These are phyloP conservation scores for Ceratocystis harringtonii DNA, from an alignment of 2,329 filamentous ascomycete genomes.

Conservation along the genomic window DNA sequence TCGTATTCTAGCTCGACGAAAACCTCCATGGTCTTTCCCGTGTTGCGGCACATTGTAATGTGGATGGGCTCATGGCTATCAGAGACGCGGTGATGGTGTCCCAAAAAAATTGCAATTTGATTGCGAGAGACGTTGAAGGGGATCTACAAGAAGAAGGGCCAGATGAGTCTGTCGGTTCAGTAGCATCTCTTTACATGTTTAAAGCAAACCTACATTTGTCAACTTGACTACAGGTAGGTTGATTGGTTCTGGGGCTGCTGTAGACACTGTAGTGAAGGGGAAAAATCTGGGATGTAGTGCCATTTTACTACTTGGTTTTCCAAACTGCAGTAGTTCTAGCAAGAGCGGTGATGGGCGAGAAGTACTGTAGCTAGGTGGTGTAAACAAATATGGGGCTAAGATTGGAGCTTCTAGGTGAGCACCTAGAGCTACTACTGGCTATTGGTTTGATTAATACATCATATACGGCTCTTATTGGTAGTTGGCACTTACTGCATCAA, in stretches of 20 bases:
- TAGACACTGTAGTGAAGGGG: slow-evolving; percentile 32
- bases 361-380: neutral
- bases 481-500: neutral
- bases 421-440: neutral
- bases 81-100: slow-evolving; percentile 40
- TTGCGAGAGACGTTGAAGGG: slow-evolving; percentile 38
- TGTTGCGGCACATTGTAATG: slow-evolving; percentile 49
- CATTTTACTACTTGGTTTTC: slow-evolving; percentile 24
- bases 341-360: slow-evolving; percentile 4
- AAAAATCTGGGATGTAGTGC: slow-evolving; percentile 30
- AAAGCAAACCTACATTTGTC: slow-evolving; percentile 30
- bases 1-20: slow-evolving; percentile 43
- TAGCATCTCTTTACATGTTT: too few species aligned
- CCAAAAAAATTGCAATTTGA: slow-evolving; percentile 44
- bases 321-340: slow-evolving; percentile 15
- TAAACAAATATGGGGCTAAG: neutral
- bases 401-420: neutral
- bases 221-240: slow-evolving; percentile 35
- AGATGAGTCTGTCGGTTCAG: slow-evolving; percentile 11
- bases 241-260: slow-evolving; percentile 21
- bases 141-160: slow-evolving; percentile 29
- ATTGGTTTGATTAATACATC: neutral
- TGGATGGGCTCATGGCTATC: slow-evolving; percentile 43
- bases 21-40: slow-evolving; percentile 46
- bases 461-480: neutral